Conservation (phyloP, 371 early-diverging fungal genomes). For the Syncephalastrum monosporum region DNA sequence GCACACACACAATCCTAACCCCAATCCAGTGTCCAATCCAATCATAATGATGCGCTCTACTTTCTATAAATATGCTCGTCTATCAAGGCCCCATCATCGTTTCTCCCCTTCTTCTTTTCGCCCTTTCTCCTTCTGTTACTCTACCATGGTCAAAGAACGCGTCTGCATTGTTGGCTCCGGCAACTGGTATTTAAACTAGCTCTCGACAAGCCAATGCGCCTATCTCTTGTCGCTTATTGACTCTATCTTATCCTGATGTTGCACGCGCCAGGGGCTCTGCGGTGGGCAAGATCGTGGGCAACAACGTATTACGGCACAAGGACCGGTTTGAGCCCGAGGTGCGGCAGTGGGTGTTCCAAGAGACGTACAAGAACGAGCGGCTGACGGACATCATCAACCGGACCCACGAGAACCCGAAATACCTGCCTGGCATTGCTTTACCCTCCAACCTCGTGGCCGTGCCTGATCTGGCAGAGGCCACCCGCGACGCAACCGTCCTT, state of each 20-base stretch:
- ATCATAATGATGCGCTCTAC: constrained; percentile 7
- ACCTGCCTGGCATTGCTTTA: constrained; percentile 90
- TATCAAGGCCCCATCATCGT: not conserved
- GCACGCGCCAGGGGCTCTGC: constrained; percentile 84
- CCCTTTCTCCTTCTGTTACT: not conserved
- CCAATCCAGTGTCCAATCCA: not conserved
- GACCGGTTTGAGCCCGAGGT: constrained; percentile 77
- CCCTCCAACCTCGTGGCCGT: constrained; percentile 87
- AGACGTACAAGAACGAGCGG: constrained; percentile 77
- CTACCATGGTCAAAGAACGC: constrained; percentile 55
- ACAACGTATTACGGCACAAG: constrained; percentile 69
- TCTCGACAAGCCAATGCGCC: not conserved
- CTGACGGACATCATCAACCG: constrained; percentile 95
- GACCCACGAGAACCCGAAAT: constrained; percentile 93
- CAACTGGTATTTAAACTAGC: constrained; percentile 73
- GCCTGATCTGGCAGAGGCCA: constrained; percentile 78
- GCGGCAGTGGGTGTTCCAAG: constrained; percentile 96
- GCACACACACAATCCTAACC: not conserved
- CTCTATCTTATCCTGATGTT: not conserved
- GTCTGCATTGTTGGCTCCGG: constrained; percentile 93
- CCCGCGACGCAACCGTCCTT: constrained; percentile 82
- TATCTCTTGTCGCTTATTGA: constrained; percentile 5
- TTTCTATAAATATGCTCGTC: constrained; percentile 11
- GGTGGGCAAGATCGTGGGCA: constrained; percentile 91
- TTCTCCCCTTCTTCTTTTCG: constrained; percentile 6